Percentiles rank a stretch among this genome's conserved stretches.
Conservation (phyloP, 768 basidiomycete genomes). For the Mycena latifolia region DNA sequence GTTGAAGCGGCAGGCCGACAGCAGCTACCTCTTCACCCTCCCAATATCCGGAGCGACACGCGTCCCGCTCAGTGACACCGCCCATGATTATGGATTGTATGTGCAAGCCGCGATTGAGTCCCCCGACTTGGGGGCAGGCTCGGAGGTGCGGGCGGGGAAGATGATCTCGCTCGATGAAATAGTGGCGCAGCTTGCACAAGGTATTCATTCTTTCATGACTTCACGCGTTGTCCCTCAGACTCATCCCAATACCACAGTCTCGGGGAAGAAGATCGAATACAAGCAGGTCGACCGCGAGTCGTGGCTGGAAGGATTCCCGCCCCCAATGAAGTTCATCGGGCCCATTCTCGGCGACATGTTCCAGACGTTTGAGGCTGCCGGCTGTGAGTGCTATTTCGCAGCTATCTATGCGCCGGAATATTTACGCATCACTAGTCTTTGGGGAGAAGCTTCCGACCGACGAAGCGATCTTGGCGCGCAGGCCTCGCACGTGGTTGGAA, state of each 20-base stretch:
- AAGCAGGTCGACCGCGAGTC: not conserved
- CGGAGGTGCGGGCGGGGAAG: not conserved
- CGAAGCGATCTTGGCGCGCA: constrained; percentile 1
- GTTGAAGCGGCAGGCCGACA: not conserved
- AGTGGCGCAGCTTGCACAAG: not conserved
- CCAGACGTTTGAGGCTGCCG: not conserved
- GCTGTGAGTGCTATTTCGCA: not conserved
- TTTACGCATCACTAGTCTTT: not conserved
- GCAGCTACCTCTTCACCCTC: constrained; percentile 1
- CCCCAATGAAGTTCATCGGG: not conserved
- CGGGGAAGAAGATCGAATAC: constrained; percentile 10
- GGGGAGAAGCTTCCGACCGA: not conserved
- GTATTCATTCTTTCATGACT: not conserved
- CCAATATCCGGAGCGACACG: not conserved
- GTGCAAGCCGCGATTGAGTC: constrained; percentile 9
- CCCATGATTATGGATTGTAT: constrained; percentile 4
- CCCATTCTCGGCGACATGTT: constrained; percentile 3
- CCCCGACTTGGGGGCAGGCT: not conserved
- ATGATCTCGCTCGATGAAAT: constrained; percentile 11
- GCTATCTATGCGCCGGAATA: not conserved
- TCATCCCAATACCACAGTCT: not conserved
- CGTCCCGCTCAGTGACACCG: not conserved
- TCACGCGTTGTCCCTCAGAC: too few species aligned
- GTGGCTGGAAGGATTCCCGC: not conserved
- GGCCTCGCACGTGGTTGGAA: not conserved